A percentile compares a stretch with the other conserved stretches of the same genome.
Conservation (phyloP, 2,329 filamentous ascomycete species). For the Cordyceps tenuipes region DNA sequence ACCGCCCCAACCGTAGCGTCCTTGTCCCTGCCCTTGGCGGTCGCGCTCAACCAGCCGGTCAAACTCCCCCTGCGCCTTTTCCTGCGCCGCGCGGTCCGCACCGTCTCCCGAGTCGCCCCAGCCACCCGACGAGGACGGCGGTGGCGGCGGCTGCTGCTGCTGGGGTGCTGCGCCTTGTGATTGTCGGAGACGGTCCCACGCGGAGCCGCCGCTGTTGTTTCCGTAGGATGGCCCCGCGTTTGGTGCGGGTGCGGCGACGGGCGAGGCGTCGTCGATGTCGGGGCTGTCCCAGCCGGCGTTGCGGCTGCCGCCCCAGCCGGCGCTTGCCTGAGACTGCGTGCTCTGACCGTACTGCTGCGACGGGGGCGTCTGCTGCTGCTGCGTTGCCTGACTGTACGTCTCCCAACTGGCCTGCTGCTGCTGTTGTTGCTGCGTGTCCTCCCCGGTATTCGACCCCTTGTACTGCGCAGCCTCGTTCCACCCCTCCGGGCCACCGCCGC, state of each 20-base stretch:
- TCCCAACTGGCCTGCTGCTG: conserved; percentile 13
- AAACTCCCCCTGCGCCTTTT: conserved; percentile 42
- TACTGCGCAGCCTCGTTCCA: neutral
- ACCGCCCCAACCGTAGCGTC: conserved; percentile 18
- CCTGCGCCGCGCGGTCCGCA: conserved; percentile 32
- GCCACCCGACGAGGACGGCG: neutral
- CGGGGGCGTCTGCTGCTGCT: neutral
- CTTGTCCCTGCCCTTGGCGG: conserved; percentile 24
- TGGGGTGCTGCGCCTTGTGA: conserved; percentile 11
- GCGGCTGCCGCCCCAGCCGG: conserved; percentile 5
- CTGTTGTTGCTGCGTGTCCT: conserved; percentile 3
- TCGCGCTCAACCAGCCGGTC: conserved; percentile 41
- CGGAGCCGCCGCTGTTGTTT: conserved; percentile 21
- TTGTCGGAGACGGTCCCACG: conserved; percentile 39
- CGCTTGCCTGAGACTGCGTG: neutral
- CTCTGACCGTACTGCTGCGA: neutral
- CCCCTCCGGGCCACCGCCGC: neutral
- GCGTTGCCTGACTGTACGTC: conserved; percentile 1
- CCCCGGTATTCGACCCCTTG: neutral
- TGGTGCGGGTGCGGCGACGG: conserved; percentile 27
- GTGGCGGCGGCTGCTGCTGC: conserved; percentile 1
- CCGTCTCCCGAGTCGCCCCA: conserved; percentile 24
- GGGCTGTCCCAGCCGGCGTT: conserved; percentile 19
- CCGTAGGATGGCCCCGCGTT: conserved; percentile 13
- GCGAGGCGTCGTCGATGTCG: conserved; percentile 36